A percentile compares a stretch with the other conserved stretches of the same genome.
These are phyloP conservation scores for Meira nashicola DNA, from an alignment of 1,284 basidiomycete species.

Conservation along the genomic window DNA sequence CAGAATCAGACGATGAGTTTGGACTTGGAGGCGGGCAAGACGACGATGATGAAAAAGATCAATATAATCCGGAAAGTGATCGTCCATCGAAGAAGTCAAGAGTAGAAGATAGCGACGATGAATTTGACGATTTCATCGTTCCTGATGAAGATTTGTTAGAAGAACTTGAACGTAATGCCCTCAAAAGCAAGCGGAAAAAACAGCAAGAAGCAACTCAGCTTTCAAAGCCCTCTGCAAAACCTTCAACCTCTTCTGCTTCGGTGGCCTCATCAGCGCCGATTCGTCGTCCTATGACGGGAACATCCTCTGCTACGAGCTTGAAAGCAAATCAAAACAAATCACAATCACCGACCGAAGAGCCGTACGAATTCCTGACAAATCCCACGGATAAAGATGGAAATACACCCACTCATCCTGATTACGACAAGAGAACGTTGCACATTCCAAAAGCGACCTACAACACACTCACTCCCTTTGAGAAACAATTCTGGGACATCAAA, in stretches of 20 bases:
- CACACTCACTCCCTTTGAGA: conserved; percentile 90
- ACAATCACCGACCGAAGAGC: conserved; percentile 82
- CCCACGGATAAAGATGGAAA: conserved; percentile 77
- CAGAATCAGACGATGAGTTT: conserved; percentile 34
- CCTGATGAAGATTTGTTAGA: conserved; percentile 22
- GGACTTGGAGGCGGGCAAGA: conserved; percentile 10
- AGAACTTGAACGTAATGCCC: not conserved
- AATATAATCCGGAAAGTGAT: conserved; percentile 23
- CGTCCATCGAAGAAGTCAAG: conserved; percentile 14
- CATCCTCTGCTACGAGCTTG: not conserved
- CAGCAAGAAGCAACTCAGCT: not conserved
- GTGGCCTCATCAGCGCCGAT: not conserved
- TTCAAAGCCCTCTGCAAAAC: not conserved
- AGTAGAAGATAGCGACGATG: conserved; percentile 24
- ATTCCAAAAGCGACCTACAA: conserved; percentile 76
- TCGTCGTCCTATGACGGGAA: not conserved
- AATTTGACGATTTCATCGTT: conserved; percentile 35
- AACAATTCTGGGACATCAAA: conserved; percentile 52
- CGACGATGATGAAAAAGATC: conserved; percentile 15
- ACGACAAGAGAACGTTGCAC: conserved; percentile 83
- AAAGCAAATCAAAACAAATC: conserved; percentile 35
- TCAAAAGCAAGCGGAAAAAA: not conserved
- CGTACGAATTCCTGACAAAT: conserved; percentile 76
- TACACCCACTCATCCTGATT: conserved; percentile 74
- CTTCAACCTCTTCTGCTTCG: not conserved